phyloP scores from a whole-genome alignment of 2,329 filamentous ascomycete genomes.

The Talaromyces sp. region DNA sequence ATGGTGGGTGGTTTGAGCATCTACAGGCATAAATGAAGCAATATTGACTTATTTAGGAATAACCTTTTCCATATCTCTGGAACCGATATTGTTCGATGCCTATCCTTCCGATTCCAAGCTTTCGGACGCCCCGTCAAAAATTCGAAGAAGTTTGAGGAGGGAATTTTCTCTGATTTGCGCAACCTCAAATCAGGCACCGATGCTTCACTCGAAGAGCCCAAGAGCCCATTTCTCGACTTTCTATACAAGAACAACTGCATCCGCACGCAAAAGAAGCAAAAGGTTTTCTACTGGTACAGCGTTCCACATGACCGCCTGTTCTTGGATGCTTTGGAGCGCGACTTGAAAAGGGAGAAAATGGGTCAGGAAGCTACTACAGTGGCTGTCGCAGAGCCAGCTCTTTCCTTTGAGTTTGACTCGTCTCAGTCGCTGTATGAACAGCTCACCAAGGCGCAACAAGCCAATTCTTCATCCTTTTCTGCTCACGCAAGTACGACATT shows the following conservation, averaged over 20 bases:
- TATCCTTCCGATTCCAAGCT: constrained; percentile 97
- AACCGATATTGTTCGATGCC: constrained; percentile 96
- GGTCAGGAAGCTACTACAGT: constrained; percentile 95
- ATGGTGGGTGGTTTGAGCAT: constrained; percentile 58
- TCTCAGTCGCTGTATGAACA: constrained; percentile 99
- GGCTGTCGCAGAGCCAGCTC: constrained; percentile 91
- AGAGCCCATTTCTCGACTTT: constrained; percentile 97
- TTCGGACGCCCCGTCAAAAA: constrained; percentile 99
- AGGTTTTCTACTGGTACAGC: constrained; percentile 99
- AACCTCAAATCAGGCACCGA: constrained; percentile 98
- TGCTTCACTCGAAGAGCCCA: constrained; percentile 96
- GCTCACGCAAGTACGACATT: constrained; percentile 67
- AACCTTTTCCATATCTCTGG: constrained; percentile 99
- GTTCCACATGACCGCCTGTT: constrained; percentile 97
- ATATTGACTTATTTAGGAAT: constrained; percentile 59
- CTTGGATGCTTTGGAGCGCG: constrained; percentile 93
- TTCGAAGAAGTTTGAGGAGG: constrained; percentile 99
- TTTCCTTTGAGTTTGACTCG: constrained; percentile 99
- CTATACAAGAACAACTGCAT: constrained; percentile 99
- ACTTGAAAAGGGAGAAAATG: constrained; percentile 99
- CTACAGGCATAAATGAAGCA: neutral
- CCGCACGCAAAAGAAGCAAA: constrained; percentile 99
- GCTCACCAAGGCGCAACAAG: constrained; percentile 98
- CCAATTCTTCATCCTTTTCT: constrained; percentile 94
- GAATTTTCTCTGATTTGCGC: constrained; percentile 96